These are phyloP conservation scores for Tolypocladium ophioglossoides DNA, from an alignment of 2,329 filamentous ascomycete species.

Conservation along the genomic window DNA sequence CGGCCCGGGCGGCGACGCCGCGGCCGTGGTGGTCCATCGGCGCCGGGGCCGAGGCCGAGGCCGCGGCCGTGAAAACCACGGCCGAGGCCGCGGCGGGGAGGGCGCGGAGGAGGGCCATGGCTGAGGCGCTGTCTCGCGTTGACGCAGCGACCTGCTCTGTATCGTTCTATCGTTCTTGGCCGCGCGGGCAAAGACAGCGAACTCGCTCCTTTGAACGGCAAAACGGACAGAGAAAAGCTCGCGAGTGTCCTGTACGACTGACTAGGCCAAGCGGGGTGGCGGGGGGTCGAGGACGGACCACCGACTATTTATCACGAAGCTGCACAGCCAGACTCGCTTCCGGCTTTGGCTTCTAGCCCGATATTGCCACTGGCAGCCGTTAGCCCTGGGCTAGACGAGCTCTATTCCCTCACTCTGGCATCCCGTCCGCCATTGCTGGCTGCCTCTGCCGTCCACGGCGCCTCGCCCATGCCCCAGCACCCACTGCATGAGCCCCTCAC, in stretches of 20 bases:
- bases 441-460: not conserved
- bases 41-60: not conserved
- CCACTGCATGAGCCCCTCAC: not conserved
- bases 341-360: not conserved
- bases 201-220: not conserved
- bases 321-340: too few relatives aligned
- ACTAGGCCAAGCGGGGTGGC: too few relatives aligned
- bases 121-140: not conserved
- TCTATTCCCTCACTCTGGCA: not conserved
- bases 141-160: too few relatives aligned
- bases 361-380: not conserved
- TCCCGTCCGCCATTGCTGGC: not conserved
- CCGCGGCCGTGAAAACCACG: too few relatives aligned
- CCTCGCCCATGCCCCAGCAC: too few relatives aligned
- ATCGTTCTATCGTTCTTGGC: not conserved
- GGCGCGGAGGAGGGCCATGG: slow-evolving; percentile 1
- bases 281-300: not conserved
- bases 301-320: too few relatives aligned
- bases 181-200: too few relatives aligned
- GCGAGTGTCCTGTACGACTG: too few relatives aligned
- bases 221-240: not conserved
- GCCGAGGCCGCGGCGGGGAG: not conserved
- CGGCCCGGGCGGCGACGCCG: not conserved
- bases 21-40: not conserved
- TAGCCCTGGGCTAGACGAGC: not conserved